These are phyloP conservation scores for Macrotyloma uniflorum DNA, from an alignment of 306 rosid species.

Conservation along the genomic window DNA sequence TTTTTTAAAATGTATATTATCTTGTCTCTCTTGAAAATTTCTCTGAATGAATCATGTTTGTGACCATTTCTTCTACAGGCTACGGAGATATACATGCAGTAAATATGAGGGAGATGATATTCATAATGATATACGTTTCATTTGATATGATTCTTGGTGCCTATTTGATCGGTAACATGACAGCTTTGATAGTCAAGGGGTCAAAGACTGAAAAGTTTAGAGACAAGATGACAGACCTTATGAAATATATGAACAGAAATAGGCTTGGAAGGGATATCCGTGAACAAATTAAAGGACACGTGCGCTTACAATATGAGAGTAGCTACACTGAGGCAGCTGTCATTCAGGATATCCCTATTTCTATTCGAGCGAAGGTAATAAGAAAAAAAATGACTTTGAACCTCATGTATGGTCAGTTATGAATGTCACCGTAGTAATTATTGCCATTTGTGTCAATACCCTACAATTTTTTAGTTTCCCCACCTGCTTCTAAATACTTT, in stretches of 20 bases:
- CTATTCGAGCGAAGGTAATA: conserved; percentile 86
- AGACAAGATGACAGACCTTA: conserved; percentile 89
- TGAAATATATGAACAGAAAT: conserved; percentile 91
- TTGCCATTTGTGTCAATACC: conserved; percentile 9
- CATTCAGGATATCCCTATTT: conserved; percentile 82
- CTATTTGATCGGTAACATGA: conserved; percentile 98
- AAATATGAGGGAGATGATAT: conserved; percentile 95
- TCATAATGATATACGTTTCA: conserved; percentile 86
- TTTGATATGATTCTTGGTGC: conserved; percentile 99
- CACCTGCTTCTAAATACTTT: not conserved
- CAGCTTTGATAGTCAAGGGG: conserved; percentile 98
- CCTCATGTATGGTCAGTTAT: conserved; percentile 14
- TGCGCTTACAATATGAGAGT: conserved; percentile 92
- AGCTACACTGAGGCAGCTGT: conserved; percentile 86
- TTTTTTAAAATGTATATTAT: conserved; percentile 5
- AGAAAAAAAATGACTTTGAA: conserved; percentile 24
- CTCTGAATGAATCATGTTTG: conserved; percentile 20
- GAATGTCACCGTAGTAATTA: not conserved
- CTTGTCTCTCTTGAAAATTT: conserved; percentile 28
- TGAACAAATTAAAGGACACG: conserved; percentile 87
- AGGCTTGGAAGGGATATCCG: conserved; percentile 83
- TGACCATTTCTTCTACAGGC: conserved; percentile 58
- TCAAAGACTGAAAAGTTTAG: conserved; percentile 93
- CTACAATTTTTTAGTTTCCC: not conserved
- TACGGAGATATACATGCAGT: conserved; percentile 99